These are phyloP conservation scores for Aspergillus bertholletiae DNA, from an alignment of 495 filamentous ascomycete genomes.

Conservation along the genomic window DNA sequence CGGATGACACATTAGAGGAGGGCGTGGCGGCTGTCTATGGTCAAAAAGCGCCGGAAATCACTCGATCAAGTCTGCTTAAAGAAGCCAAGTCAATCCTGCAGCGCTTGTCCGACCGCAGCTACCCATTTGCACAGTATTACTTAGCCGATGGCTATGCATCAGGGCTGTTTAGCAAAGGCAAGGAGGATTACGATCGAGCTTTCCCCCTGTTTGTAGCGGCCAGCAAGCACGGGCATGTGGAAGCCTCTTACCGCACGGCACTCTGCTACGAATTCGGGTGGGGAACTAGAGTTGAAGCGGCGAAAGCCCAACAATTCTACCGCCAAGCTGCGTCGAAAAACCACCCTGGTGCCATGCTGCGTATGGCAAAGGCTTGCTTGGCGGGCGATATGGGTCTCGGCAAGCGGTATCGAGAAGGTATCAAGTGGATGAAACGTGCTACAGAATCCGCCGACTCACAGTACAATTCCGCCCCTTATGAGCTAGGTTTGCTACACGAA, in stretches of 20 bases:
- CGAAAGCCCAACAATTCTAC: slow-evolving; percentile 91
- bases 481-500: slow-evolving; percentile 83
- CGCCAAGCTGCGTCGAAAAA: slow-evolving; percentile 86
- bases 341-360: slow-evolving; percentile 91
- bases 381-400: slow-evolving; percentile 80
- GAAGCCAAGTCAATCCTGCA: slow-evolving; percentile 89
- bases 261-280: slow-evolving; percentile 98
- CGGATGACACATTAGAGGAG: slow-evolving; percentile 36
- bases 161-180: slow-evolving; percentile 89
- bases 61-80: slow-evolving; percentile 65
- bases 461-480: slow-evolving; percentile 90
- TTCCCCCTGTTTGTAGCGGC: slow-evolving; percentile 91
- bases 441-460: slow-evolving; percentile 83
- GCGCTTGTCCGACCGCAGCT: slow-evolving; percentile 77
- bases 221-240: slow-evolving; percentile 95
- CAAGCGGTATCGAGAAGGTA: slow-evolving; percentile 82
- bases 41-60: slow-evolving; percentile 37
- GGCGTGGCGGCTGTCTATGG: slow-evolving; percentile 30
- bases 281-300: slow-evolving; percentile 83
- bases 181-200: slow-evolving; percentile 82
- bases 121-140: slow-evolving; percentile 97
- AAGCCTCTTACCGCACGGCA: slow-evolving; percentile 89
- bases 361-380: slow-evolving; percentile 86
- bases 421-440: slow-evolving; percentile 96
- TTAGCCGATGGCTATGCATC: slow-evolving; percentile 92